Base-by-base conservation (phyloP, 805 yeast genomes). In the Millerozyma miso region DNA sequence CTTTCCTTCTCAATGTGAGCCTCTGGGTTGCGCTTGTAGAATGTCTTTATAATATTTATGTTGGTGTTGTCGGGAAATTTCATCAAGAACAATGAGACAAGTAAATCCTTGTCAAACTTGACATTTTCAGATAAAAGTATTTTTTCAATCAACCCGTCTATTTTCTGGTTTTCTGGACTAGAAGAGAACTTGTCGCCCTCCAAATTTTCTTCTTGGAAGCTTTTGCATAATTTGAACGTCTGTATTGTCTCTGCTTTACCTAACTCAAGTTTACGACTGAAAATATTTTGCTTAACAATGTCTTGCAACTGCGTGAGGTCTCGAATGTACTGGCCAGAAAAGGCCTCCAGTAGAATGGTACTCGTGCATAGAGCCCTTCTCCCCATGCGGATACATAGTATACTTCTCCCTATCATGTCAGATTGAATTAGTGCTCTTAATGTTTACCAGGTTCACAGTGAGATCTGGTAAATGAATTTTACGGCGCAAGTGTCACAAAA, bases 11-110 rank as follows among this genome's bases (percentile, higher is more conserved):
- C 65, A 7, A 80, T 66, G 31, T 42, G 41, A 3, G 45, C 48
- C 1, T 35, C 33, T 1, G 70, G 66, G 20, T 62, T 54, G 14
- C 57, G 51, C 36, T 50, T 35, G 37, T 59, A 59, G 46, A 50
- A 67, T n/a, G 45, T 31, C 39, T 52, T 49, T 13, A 67, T 57
- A 20, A 67, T 47, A 8, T 51, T 44, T n/a, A 68, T 48, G 40
- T 61, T 63, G 14, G 62, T 56, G 2, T 43, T 29, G 4, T 61
- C 49, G 2, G 74, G 69, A 19, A 71, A 56, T 35, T 63, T 59
- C 42, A 70, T 50, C 14, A 63, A 46, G 35, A 71, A 61, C 6
- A 65, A 45, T 18, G 53, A 45, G 26, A 49, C 56, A 43, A 71
- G 54, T 15, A 69, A 55, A 2, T 37, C 42, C 10, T 52, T 41